These are phyloP conservation scores for Penicillium taxi DNA, from an alignment of 495 filamentous ascomycete genomes.

Conservation along the genomic window DNA sequence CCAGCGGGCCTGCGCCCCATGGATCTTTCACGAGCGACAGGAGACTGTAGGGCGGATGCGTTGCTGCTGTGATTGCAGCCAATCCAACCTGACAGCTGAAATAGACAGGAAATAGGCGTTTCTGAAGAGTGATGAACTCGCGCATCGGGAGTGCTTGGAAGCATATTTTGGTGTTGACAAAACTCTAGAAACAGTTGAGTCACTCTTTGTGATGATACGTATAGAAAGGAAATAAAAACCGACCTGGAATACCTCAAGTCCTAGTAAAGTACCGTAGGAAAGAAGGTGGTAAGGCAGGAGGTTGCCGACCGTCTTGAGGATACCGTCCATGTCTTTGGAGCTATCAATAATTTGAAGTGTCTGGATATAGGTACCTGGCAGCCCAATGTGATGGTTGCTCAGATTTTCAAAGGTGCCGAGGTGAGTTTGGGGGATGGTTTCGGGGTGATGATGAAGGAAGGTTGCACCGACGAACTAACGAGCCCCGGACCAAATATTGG, in stretches of 20 bases:
- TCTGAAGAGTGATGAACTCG: constrained; percentile 44
- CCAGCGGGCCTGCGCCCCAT: constrained; percentile 31
- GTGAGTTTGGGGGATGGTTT: no score
- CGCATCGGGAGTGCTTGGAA: constrained; percentile 38
- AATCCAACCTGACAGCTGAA: constrained; percentile 41
- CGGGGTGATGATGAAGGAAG: no score
- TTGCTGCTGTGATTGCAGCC: constrained; percentile 35
- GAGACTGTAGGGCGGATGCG: constrained; percentile 37
- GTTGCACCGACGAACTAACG: no score
- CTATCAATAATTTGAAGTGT: no score
- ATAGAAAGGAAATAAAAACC: not conserved
- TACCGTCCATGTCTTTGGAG: constrained; percentile 10
- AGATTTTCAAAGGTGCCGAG: no score
- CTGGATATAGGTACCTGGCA: no score
- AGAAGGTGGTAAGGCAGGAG: constrained; percentile 42
- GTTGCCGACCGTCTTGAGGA: constrained; percentile 12
- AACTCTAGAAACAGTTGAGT: constrained; percentile 25
- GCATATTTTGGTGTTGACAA: constrained; percentile 46
- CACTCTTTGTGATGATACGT: not conserved
- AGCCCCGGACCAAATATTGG: no score
- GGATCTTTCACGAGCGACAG: constrained; percentile 25
- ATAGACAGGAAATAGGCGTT: constrained; percentile 48
- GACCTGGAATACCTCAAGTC: constrained; percentile 43
- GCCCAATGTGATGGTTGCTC: no score
- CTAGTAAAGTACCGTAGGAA: constrained; percentile 45